phyloP scores from a whole-genome alignment of 768 basidiomycete species.

The Inosperma sp. region DNA sequence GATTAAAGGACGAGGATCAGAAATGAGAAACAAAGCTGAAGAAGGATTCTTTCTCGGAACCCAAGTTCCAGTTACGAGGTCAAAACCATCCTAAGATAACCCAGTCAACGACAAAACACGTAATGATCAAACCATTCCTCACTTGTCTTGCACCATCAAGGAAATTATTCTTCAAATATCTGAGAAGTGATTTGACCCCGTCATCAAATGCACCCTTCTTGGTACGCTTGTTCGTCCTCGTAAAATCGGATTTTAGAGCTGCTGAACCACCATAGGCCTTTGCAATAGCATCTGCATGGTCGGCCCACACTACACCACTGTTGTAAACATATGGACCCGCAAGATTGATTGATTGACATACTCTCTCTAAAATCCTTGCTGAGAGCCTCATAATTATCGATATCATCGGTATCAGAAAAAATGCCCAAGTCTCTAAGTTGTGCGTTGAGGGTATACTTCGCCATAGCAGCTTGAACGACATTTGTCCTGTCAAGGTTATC shows the following conservation, averaged over 20 bases:
- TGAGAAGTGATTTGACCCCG: constrained; percentile 73
- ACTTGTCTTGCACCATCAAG: constrained; percentile 93
- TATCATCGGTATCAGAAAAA: constrained; percentile 58
- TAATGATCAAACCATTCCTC: constrained; percentile 9
- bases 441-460: constrained; percentile 74
- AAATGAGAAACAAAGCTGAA: constrained; percentile 63
- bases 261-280: constrained; percentile 92
- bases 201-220: constrained; percentile 77
- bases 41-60: constrained; percentile 72
- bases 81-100: constrained; percentile 77
- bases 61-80: constrained; percentile 91
- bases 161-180: constrained; percentile 95
- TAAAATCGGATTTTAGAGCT: constrained; percentile 95
- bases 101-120: not conserved
- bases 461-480: constrained; percentile 89
- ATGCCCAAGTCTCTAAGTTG: constrained; percentile 76
- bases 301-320: constrained; percentile 99
- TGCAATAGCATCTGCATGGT: constrained; percentile 89
- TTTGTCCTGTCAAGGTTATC: constrained; percentile 96
- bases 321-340: constrained; percentile 6
- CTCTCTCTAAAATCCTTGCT: constrained; percentile 84
- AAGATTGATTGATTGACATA: constrained; percentile 37
- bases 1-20: constrained; percentile 76
- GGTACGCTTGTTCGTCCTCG: constrained; percentile 87
- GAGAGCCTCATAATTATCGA: constrained; percentile 80